Conservation (phyloP, 768 basidiomycete species). For the Psilocybe cyanescens region DNA sequence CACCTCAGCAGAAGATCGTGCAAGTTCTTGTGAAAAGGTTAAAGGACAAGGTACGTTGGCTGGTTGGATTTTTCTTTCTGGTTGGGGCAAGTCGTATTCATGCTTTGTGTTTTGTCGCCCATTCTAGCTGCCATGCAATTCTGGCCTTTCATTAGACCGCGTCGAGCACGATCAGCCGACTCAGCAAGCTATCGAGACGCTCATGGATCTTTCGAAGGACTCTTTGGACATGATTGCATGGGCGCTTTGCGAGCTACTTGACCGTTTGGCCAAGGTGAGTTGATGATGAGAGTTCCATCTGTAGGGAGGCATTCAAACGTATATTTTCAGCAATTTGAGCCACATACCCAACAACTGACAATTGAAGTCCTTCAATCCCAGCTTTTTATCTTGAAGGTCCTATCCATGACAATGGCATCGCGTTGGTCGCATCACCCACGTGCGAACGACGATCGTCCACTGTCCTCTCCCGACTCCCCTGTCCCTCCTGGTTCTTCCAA, state of each 20-base stretch:
- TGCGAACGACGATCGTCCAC: conserved; percentile 40
- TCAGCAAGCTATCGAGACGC: conserved; percentile 74
- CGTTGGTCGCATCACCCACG: conserved; percentile 61
- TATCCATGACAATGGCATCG: conserved; percentile 77
- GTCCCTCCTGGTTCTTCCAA: conserved; percentile 31
- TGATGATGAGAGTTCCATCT: neutral
- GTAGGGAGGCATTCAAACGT: neutral
- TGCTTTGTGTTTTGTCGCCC: neutral
- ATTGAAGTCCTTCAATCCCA: conserved; percentile 86
- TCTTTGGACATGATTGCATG: conserved; percentile 82
- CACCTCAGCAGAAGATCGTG: conserved; percentile 83
- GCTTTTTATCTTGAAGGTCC: conserved; percentile 81
- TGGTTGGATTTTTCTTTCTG: neutral
- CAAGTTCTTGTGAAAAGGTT: conserved; percentile 79
- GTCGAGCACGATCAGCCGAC: conserved; percentile 80
- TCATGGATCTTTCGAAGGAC: conserved; percentile 79
- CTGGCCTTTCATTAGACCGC: conserved; percentile 71
- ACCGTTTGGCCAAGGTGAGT: conserved; percentile 74
- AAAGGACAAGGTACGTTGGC: conserved; percentile 71
- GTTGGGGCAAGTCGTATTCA: neutral
- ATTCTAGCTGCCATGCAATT: conserved; percentile 80
- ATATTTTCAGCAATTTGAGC: conserved; percentile 52
- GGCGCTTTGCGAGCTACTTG: conserved; percentile 76
- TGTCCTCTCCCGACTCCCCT: conserved; percentile 42
- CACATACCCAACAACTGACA: conserved; percentile 49